Evolutionary conservation across 805 yeast genomes (phyloP).

Genomic region (Saccharomycopsis sp.): DNA sequence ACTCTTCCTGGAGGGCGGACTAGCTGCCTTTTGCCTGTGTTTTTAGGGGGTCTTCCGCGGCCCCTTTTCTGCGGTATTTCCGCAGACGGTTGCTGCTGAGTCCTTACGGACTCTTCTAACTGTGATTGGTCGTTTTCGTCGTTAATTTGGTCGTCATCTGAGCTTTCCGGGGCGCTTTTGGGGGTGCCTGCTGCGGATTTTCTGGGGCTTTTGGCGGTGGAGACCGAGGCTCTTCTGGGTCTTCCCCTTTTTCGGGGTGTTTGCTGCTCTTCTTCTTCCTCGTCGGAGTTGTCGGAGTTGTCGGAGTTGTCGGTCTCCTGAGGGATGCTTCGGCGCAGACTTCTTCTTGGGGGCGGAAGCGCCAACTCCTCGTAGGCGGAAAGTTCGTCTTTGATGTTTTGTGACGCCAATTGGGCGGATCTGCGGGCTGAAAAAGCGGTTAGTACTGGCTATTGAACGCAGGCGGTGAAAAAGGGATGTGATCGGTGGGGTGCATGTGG

Average conservation of each 20-base stretch:
- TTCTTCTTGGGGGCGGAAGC: slow-evolving; percentile 26
- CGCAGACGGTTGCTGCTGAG: slow-evolving; percentile 27
- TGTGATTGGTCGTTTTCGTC: slow-evolving; percentile 4
- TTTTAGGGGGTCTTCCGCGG: slow-evolving; percentile 27
- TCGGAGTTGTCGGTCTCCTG: no score
- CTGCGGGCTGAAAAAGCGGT: no score
- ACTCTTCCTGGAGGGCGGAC: slow-evolving; percentile 24
- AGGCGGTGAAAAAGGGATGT: no score
- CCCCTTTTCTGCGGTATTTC: slow-evolving; percentile 25
- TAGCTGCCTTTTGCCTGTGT: slow-evolving; percentile 21
- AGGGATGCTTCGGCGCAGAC: slow-evolving; percentile 24
- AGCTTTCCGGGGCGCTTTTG: no score
- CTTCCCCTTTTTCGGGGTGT: slow-evolving; percentile 20
- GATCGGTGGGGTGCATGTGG: no score
- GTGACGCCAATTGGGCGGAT: no score
- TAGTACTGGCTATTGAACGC: no score
- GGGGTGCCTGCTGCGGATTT: no score
- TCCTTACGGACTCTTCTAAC: slow-evolving; percentile 22
- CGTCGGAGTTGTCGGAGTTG: slow-evolving; percentile 9
- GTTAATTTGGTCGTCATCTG: slow-evolving; percentile 5
- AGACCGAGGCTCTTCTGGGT: not conserved
- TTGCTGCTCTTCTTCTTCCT: slow-evolving; percentile 8
- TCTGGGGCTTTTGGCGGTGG: no score
- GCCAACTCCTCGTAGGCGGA: no score
- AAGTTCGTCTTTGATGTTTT: no score